Percentiles rank a stretch among this genome's conserved stretches.
These are phyloP conservation scores for Hymenoscyphus occultus DNA, from an alignment of 2,329 filamentous ascomycete species.

Conservation along the genomic window DNA sequence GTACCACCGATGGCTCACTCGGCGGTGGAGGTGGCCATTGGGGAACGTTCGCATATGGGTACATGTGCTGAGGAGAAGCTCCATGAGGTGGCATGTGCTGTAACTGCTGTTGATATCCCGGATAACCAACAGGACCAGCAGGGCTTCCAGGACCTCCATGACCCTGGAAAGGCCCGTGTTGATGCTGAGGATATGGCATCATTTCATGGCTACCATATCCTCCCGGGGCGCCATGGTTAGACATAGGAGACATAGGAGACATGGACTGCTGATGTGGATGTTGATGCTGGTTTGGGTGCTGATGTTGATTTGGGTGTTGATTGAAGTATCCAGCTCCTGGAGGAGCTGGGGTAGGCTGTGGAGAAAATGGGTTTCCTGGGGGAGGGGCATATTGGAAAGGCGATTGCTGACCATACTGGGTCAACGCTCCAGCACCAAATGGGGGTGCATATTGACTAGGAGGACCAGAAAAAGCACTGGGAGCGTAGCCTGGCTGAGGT, in stretches of 20 bases:
- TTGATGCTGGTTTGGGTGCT: too few relatives aligned
- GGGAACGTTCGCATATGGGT: slow-evolving; percentile 19
- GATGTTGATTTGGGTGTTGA: slow-evolving; percentile 36
- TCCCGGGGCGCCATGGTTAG: slow-evolving; percentile 27
- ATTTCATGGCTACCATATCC: slow-evolving; percentile 31
- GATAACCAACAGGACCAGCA: slow-evolving; percentile 8
- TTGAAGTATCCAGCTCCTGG: slow-evolving; percentile 34
- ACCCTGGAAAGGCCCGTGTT: slow-evolving; percentile 18
- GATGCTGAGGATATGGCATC: slow-evolving; percentile 35
- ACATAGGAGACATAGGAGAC: slow-evolving; percentile 37
- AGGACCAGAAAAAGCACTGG: slow-evolving; percentile 30
- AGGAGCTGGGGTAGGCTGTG: slow-evolving; percentile 30
- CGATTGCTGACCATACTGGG: slow-evolving; percentile 30
- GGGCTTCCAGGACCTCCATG: slow-evolving; percentile 11
- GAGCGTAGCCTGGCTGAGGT: slow-evolving; percentile 33
- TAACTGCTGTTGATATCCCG: slow-evolving; percentile 24
- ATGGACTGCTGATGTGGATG: too few relatives aligned
- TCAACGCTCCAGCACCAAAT: slow-evolving; percentile 32
- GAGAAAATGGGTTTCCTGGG: slow-evolving; percentile 33
- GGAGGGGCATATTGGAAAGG: slow-evolving; percentile 27
- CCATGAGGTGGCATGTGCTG: slow-evolving; percentile 21
- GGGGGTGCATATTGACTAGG: slow-evolving; percentile 28
- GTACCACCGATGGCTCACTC: slow-evolving; percentile 26
- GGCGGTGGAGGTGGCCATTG: slow-evolving; percentile 28
- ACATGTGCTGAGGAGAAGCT: slow-evolving; percentile 23